These are phyloP conservation scores for Oleoguttula mirabilis DNA, from an alignment of 495 filamentous ascomycete species.

Conservation along the genomic window DNA sequence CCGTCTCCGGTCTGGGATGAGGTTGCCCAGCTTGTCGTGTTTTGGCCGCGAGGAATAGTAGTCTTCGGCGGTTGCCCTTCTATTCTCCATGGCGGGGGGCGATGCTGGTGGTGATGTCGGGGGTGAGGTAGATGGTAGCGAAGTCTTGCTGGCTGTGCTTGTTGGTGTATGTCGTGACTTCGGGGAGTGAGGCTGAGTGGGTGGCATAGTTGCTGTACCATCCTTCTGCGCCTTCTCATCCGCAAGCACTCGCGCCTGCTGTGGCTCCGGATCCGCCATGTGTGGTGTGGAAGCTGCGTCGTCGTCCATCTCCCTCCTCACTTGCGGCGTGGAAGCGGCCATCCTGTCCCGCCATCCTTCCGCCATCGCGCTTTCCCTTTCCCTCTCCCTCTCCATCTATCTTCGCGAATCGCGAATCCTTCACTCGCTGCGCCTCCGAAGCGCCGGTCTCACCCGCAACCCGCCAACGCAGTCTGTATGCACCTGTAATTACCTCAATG, in stretches of 20 bases:
- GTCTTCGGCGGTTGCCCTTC: neutral
- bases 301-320: too few species aligned
- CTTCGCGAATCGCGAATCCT: too few species aligned
- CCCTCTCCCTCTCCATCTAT: too few species aligned
- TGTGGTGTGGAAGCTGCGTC: neutral
- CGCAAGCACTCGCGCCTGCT: neutral
- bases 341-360: too few species aligned
- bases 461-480: too few species aligned
- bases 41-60: conserved; percentile 17
- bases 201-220: too few species aligned
- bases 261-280: conserved; percentile 2
- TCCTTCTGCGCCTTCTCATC: conserved; percentile 6
- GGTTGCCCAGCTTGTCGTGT: conserved; percentile 16
- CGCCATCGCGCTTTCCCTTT: too few species aligned
- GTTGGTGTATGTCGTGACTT: conserved; percentile 1
- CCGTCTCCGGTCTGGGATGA: conserved; percentile 27
- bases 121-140: conserved; percentile 1
- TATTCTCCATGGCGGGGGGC: conserved; percentile 3
- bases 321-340: too few species aligned
- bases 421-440: too few species aligned
- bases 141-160: conserved; percentile 1
- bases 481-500: too few species aligned
- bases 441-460: too few species aligned
- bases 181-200: too few species aligned
- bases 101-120: conserved; percentile 16